These are phyloP conservation scores for Penicillium samsonianum DNA, from an alignment of 495 filamentous ascomycete species.

Conservation along the genomic window DNA sequence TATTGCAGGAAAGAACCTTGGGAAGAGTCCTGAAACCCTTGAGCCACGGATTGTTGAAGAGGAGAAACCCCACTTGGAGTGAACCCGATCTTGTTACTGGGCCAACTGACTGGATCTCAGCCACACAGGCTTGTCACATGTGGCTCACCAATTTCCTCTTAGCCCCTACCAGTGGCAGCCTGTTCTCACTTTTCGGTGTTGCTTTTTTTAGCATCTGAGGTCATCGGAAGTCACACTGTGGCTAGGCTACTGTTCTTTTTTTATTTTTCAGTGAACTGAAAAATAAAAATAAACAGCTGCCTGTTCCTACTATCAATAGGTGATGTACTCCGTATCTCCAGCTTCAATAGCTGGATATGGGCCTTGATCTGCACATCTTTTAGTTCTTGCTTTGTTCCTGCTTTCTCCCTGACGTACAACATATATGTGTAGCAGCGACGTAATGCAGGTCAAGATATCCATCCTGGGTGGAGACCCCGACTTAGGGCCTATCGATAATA, in stretches of 20 bases:
- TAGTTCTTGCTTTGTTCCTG: not conserved
- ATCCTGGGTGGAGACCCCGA: not conserved
- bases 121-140: conserved; percentile 7
- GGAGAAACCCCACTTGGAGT: conserved; percentile 1
- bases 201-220: conserved; percentile 13
- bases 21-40: conserved; percentile 10
- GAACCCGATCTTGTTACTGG: conserved; percentile 33
- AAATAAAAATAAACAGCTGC: conserved; percentile 5
- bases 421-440: conserved; percentile 2
- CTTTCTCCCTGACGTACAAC: not conserved
- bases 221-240: not conserved
- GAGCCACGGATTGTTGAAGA: conserved; percentile 20
- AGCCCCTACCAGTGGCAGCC: too few relatives aligned
- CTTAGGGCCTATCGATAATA: conserved; percentile 20
- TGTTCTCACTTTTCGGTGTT: too few relatives aligned
- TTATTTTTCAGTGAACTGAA: not conserved
- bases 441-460: not conserved
- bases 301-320: not conserved
- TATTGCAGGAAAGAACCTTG: not conserved
- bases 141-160: conserved; percentile 5
- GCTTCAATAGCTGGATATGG: not conserved
- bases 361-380: not conserved
- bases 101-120: conserved; percentile 35
- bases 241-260: not conserved
- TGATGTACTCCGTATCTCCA: not conserved